phyloP scores from a whole-genome alignment of 805 yeast genomes.

The Crinitomyces ghanaensis region DNA sequence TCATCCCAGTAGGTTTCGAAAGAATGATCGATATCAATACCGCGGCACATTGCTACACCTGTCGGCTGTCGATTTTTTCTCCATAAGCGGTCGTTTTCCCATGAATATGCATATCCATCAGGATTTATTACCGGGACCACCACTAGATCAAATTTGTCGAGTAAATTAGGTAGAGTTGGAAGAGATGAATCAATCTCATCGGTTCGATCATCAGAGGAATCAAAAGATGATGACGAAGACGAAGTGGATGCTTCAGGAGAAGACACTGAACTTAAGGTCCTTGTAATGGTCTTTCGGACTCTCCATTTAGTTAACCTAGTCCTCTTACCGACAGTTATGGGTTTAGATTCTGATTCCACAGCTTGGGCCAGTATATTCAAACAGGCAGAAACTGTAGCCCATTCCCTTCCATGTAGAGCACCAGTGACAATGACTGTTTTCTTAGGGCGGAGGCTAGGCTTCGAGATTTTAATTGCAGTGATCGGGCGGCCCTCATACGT shows the following conservation, averaged over 20 bases:
- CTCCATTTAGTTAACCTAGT: too few relatives aligned
- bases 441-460: conserved; percentile 25
- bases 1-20: conserved; percentile 41
- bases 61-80: conserved; percentile 78
- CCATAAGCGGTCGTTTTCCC: conserved; percentile 79
- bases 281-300: neutral
- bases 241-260: too few relatives aligned
- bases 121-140: conserved; percentile 82
- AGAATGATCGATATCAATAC: conserved; percentile 77
- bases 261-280: conserved; percentile 30
- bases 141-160: conserved; percentile 55
- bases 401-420: conserved; percentile 84
- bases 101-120: conserved; percentile 79
- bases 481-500: conserved; percentile 66
- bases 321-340: too few relatives aligned
- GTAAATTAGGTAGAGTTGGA: too few relatives aligned
- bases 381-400: conserved; percentile 68
- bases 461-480: conserved; percentile 49
- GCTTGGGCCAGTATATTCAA: conserved; percentile 44
- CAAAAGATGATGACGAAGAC: too few relatives aligned
- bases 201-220: too few relatives aligned
- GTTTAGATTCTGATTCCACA: too few relatives aligned
- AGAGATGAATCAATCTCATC: too few relatives aligned
- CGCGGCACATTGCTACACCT: conserved; percentile 52
- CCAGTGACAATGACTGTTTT: conserved; percentile 68